A percentile compares a stretch with the other conserved stretches of the same genome.
These are phyloP conservation scores for Solanum dulcamara DNA, from an alignment of 257 asterid species.

Conservation along the genomic window DNA sequence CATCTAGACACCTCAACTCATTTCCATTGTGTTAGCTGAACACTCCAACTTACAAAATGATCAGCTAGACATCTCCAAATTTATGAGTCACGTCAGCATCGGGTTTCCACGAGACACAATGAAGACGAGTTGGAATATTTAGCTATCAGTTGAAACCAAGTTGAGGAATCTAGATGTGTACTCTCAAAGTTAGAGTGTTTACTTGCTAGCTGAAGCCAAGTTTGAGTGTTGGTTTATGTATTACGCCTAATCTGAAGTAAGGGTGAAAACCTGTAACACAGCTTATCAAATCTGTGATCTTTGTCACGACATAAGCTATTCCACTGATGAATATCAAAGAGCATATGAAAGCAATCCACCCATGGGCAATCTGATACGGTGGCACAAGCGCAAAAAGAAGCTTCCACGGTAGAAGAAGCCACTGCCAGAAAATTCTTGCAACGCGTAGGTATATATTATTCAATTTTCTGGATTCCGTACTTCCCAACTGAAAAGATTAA, in stretches of 20 bases:
- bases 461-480: slow-evolving; percentile 35
- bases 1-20: no score
- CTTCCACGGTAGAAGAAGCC: slow-evolving; percentile 74
- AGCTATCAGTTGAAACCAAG: no score
- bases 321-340: slow-evolving; percentile 71
- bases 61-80: no score
- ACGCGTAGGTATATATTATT: slow-evolving; percentile 20
- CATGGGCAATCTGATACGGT: slow-evolving; percentile 86
- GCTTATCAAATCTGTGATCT: slow-evolving; percentile 75
- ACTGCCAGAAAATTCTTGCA: slow-evolving; percentile 47
- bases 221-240: no score
- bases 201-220: no score
- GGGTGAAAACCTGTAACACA: slow-evolving; percentile 57
- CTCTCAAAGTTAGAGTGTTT: no score
- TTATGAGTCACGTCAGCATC: no score
- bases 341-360: slow-evolving; percentile 81
- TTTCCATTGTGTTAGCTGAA: no score
- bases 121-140: no score
- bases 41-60: no score
- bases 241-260: background rate
- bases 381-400: slow-evolving; percentile 78
- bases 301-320: slow-evolving; percentile 75
- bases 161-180: no score
- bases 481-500: slow-evolving; percentile 43
- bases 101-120: no score